Conservation (phyloP, 768 basidiomycete species). For the Phylloporus sp. region DNA sequence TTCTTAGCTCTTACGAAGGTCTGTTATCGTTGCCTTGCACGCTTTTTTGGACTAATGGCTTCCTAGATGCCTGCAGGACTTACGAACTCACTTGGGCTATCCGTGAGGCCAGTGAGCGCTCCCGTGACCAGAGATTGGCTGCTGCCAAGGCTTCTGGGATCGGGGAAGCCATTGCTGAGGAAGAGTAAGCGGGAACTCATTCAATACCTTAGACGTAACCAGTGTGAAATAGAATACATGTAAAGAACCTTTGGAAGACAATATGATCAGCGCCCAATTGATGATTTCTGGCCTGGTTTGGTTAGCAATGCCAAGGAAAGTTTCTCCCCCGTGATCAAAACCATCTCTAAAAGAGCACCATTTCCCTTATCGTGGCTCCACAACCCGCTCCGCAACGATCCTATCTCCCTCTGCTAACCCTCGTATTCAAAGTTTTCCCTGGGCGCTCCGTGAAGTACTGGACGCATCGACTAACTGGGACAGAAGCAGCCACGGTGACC, state of each 20-base stretch:
- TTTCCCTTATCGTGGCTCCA: slow-evolving; percentile 46
- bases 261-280: background rate
- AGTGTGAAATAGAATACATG: background rate
- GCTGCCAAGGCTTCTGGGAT: slow-evolving; percentile 29
- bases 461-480: slow-evolving; percentile 30
- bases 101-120: slow-evolving; percentile 69
- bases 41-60: background rate
- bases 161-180: slow-evolving; percentile 24
- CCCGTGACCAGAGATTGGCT: slow-evolving; percentile 44
- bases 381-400: slow-evolving; percentile 44
- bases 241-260: background rate
- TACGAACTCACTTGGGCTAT: slow-evolving; percentile 96
- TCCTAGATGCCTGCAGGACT: slow-evolving; percentile 73
- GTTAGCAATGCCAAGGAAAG: background rate
- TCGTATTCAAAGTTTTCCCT: slow-evolving; percentile 29
- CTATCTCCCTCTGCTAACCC: slow-evolving; percentile 38
- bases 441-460: slow-evolving; percentile 34
- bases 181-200: slow-evolving; percentile 16
- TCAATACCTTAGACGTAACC: background rate
- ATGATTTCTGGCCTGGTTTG: background rate
- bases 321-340: background rate
- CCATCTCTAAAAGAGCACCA: slow-evolving; percentile 35
- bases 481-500: slow-evolving; percentile 37
- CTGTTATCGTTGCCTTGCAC: background rate
- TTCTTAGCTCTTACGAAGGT: slow-evolving; percentile 85